Evolutionary conservation across 106 monocot species (phyloP).

Genomic region (Platanthera zijinensis): DNA sequence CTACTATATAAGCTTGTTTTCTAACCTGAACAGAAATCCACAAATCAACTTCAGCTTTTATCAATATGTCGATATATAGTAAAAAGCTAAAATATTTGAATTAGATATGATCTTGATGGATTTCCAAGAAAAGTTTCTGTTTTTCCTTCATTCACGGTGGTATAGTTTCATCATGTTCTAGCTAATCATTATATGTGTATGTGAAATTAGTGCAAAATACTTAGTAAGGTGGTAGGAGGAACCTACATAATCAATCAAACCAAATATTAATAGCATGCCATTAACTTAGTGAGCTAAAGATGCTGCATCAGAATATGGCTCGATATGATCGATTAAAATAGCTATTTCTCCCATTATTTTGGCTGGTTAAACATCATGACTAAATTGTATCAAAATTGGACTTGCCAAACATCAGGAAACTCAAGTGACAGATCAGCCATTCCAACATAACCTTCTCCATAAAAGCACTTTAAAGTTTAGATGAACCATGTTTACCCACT

Average conservation of each 20-base stretch:
- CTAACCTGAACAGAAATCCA: conserved; percentile 51
- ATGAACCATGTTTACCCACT: neutral
- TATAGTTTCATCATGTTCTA: neutral
- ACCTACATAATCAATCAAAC: neutral
- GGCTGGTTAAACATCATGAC: neutral
- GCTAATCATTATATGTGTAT: neutral
- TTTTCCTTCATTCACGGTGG: neutral
- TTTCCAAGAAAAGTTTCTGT: neutral
- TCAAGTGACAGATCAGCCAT: neutral
- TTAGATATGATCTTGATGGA: neutral
- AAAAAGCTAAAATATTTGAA: neutral
- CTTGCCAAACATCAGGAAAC: neutral
- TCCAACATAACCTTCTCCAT: neutral
- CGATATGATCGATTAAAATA: neutral
- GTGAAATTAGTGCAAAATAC: neutral
- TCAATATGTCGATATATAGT: neutral
- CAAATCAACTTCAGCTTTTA: neutral
- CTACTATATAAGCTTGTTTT: conserved; percentile 51
- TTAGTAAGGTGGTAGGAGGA: neutral
- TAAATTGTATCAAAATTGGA: neutral
- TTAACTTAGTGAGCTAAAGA: neutral
- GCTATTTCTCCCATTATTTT: neutral
- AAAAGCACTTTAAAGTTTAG: neutral
- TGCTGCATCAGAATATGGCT: neutral
- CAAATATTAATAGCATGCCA: neutral